Evolutionary conservation across 257 asterid genomes (phyloP), one percentile per base, ranked within the genome.

Genomic region (Scutellaria barbata): DNA sequence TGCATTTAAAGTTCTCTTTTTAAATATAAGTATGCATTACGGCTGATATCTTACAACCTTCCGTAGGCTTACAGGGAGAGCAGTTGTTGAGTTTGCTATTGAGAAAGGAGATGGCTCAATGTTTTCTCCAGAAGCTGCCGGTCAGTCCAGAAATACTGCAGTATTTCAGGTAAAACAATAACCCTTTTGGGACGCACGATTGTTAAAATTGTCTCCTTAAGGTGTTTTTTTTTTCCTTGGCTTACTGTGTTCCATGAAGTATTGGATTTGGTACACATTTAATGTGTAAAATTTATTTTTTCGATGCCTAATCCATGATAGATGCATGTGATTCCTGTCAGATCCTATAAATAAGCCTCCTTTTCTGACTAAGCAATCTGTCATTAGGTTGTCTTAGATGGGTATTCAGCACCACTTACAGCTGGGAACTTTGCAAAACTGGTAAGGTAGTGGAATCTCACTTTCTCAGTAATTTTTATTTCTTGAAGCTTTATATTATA

Each of bases 351-450:
- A 14, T 42, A 30, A 40, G 52, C 17, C 37, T 25, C 52, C 9
- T 53, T 52, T 47, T 67, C 74, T 70, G 52, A 76, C 53, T 43
- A 48, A 66, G 54, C 13, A 48, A 41, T 76, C 50, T 74, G 69
- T 17, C 18, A 54, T 68, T 82, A 94, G 99, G 92, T 89, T 75
- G 95, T 89, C 73, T 6, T 94, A 63, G 99, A 94, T 78, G 99
- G 99, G 66, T 94, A 81, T 75, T 94, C 97, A 12, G 95, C 99
- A 9, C 99, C 97, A 55, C 86, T 94, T 73, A 94, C 99, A 0
- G 97, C 99, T 13, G 97, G 99, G 81, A 94, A 94, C 85, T 91
- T 94, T 18, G 96, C 95, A 64, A 91, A 94, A 85, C 95, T 91
- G 99, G 99, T 94, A 94, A 94, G 96, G 96, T 94, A 87, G 79